Percentiles rank a stretch among this genome's conserved stretches.
phyloP scores from a whole-genome alignment of 1,284 basidiomycete species.

The Tremellales sp. region DNA sequence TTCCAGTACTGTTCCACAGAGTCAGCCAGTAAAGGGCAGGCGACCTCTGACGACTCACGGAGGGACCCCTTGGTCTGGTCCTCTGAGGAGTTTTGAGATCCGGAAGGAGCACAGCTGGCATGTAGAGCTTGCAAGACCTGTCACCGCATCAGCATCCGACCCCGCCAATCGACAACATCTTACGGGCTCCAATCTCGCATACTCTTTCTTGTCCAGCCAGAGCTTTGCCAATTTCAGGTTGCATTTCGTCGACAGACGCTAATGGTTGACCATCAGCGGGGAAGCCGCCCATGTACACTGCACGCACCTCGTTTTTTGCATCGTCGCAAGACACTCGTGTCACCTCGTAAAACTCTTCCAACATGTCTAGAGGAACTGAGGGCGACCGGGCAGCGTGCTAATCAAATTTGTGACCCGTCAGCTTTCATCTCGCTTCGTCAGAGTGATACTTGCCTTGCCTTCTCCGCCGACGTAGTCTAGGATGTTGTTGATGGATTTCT shows the following conservation, averaged over 20 bases:
- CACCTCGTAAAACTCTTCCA: conserved; percentile 92
- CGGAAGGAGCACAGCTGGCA: conserved; percentile 49
- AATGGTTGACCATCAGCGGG: not conserved
- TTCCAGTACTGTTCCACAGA: conserved; percentile 64
- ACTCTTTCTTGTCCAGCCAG: conserved; percentile 95
- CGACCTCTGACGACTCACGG: conserved; percentile 23
- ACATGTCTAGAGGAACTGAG: conserved; percentile 72
- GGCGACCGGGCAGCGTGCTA: conserved; percentile 47
- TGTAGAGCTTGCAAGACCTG: conserved; percentile 52
- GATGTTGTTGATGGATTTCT: conserved; percentile 98
- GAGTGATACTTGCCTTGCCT: conserved; percentile 59
- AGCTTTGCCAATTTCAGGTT: conserved; percentile 96
- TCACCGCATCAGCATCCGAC: conserved; percentile 1
- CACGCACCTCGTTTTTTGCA: conserved; percentile 85
- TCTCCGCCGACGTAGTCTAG: conserved; percentile 93
- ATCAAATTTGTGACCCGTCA: conserved; percentile 1
- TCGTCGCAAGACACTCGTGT: conserved; percentile 87
- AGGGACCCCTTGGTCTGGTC: conserved; percentile 49
- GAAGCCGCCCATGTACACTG: not conserved
- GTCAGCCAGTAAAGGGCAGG: too few species aligned
- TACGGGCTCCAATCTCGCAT: conserved; percentile 73
- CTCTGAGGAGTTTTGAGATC: conserved; percentile 42
- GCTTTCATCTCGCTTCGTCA: conserved; percentile 7
- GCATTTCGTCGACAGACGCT: conserved; percentile 91
- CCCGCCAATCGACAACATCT: conserved; percentile 17